phyloP scores from a whole-genome alignment of 2,329 filamentous ascomycete species.

The Cryphonectria nitschkei region DNA sequence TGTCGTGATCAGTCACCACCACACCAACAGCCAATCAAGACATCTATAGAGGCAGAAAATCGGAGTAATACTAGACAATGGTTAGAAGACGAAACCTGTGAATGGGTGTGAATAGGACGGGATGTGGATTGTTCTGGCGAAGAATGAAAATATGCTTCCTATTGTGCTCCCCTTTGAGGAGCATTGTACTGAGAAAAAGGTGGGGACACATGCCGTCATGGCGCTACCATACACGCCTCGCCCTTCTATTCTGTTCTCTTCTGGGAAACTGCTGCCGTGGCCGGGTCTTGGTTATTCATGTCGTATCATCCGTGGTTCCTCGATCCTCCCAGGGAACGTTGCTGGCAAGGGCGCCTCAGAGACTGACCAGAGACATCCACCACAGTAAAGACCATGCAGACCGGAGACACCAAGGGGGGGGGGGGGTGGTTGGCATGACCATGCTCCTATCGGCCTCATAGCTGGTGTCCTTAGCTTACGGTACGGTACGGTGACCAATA shows the following conservation, averaged over 20 bases:
- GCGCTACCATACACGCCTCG: neutral
- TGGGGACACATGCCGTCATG: neutral
- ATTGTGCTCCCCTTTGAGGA: conserved; percentile 25
- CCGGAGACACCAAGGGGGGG: neutral
- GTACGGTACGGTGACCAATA: neutral
- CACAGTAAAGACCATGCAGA: neutral
- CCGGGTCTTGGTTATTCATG: neutral
- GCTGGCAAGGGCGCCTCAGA: neutral
- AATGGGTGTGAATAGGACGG: conserved; percentile 19
- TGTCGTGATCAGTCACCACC: neutral
- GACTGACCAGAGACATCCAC: neutral
- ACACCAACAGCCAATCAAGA: conserved; percentile 15
- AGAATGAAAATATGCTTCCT: conserved; percentile 11
- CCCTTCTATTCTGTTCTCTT: neutral
- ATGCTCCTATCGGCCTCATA: too few relatives aligned
- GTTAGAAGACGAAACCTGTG: neutral
- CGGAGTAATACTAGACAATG: conserved; percentile 17
- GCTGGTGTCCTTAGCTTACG: too few relatives aligned
- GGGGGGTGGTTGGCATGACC: too few relatives aligned
- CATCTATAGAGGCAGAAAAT: neutral
- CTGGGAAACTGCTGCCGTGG: neutral
- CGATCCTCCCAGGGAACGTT: neutral
- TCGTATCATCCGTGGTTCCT: neutral
- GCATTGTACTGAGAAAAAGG: conserved; percentile 22
- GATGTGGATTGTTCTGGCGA: conserved; percentile 16